Percentiles rank a stretch among this genome's conserved stretches.
Evolutionary conservation across 192 early-diverging fungal species (phyloP).

Genomic region (Linnemannia hyalina): DNA sequence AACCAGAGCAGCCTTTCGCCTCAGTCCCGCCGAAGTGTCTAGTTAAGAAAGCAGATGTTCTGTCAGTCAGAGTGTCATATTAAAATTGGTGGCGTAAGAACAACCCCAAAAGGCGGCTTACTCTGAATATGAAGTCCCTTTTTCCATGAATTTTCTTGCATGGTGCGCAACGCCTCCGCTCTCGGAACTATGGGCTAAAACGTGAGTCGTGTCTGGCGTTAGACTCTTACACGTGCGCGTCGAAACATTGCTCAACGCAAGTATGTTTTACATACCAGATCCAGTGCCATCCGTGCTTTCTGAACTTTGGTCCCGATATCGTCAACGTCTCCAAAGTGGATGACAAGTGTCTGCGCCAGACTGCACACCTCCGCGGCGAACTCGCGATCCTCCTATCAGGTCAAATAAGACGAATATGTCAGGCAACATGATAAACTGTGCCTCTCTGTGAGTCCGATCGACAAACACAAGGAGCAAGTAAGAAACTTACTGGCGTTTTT

Average conservation of each 20-base stretch:
- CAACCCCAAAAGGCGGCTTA: background rate
- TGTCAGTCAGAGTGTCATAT: background rate
- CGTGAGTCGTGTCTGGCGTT: background rate
- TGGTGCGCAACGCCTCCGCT: slow-evolving; percentile 24
- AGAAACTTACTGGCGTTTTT: slow-evolving; percentile 23
- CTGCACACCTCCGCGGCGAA: slow-evolving; percentile 37
- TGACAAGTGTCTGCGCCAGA: slow-evolving; percentile 37
- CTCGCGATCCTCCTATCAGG: slow-evolving; percentile 25
- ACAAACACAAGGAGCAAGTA: background rate
- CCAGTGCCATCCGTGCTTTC: slow-evolving; percentile 29
- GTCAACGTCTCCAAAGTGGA: slow-evolving; percentile 43
- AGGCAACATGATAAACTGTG: background rate
- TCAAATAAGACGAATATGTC: too few relatives aligned
- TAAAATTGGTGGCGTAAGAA: background rate
- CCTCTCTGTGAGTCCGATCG: background rate
- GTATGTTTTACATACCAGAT: slow-evolving; percentile 19
- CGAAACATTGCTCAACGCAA: background rate
- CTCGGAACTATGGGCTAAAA: slow-evolving; percentile 38
- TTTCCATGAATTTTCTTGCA: slow-evolving; percentile 45
- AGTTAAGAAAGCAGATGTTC: background rate
- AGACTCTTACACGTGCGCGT: background rate
- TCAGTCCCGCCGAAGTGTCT: slow-evolving; percentile 29
- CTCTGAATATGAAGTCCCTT: slow-evolving; percentile 42
- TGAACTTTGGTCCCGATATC: slow-evolving; percentile 30
- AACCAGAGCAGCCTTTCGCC: slow-evolving; percentile 16